Evolutionary conservation across 1,284 basidiomycete genomes (phyloP).

Genomic region (Cystobasidium sp.): DNA sequence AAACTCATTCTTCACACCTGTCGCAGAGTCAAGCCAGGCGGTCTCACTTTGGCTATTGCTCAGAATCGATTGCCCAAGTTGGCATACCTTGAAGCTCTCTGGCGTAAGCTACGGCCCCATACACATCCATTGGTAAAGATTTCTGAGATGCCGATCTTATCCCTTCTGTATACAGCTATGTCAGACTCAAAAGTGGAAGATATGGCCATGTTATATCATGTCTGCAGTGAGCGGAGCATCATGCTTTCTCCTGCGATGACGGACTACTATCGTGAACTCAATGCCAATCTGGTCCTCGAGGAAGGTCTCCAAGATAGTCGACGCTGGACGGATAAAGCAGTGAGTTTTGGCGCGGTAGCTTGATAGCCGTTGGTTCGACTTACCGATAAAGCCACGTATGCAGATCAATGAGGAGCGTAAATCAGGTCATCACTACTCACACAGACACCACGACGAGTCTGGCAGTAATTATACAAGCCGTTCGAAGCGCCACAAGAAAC

Average conservation of each 20-base stretch:
- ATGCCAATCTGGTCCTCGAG: slow-evolving; percentile 23
- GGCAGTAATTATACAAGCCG: slow-evolving; percentile 12
- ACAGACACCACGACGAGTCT: slow-evolving; percentile 4
- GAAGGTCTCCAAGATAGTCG: slow-evolving; percentile 36
- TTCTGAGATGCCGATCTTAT: neutral
- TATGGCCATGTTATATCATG: slow-evolving; percentile 29
- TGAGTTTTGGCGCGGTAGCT: neutral
- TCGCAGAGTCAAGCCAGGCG: slow-evolving; percentile 16
- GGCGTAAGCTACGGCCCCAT: neutral
- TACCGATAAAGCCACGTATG: no score
- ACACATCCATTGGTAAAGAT: no score
- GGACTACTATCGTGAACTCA: slow-evolving; percentile 24
- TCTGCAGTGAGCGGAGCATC: slow-evolving; percentile 26
- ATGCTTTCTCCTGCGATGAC: slow-evolving; percentile 33
- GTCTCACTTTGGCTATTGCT: slow-evolving; percentile 15
- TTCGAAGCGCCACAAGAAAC: slow-evolving; percentile 8
- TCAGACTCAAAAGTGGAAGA: slow-evolving; percentile 29
- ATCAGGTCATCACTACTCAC: neutral
- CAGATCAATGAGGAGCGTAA: slow-evolving; percentile 19
- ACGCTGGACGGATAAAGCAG: slow-evolving; percentile 17
- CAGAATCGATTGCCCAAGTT: slow-evolving; percentile 10
- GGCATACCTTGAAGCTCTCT: slow-evolving; percentile 20
- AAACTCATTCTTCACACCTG: slow-evolving; percentile 28
- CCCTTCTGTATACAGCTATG: slow-evolving; percentile 11
- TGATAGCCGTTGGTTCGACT: no score